These are phyloP conservation scores for Alectoria sarmentosa DNA, from an alignment of 495 filamentous ascomycete species.

Conservation along the genomic window DNA sequence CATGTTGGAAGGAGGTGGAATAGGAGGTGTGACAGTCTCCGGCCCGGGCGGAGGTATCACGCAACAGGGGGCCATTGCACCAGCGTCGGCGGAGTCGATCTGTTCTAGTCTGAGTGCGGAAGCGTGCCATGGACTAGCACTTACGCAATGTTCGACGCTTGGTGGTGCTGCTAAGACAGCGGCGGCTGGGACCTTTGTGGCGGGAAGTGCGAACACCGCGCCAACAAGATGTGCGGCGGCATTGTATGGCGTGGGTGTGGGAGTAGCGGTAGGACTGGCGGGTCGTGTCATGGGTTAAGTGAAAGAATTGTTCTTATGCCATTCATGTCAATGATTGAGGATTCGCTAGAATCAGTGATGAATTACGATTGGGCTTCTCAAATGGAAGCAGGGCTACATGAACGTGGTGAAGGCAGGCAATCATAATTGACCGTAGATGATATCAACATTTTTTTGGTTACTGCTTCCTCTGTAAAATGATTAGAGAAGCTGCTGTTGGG, in stretches of 20 bases:
- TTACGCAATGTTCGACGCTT: slow-evolving; percentile 45
- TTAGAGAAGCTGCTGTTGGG: not conserved
- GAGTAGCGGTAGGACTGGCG: slow-evolving; percentile 34
- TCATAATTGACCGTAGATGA: not conserved
- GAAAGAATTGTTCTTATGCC: not conserved
- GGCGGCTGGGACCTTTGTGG: slow-evolving; percentile 27
- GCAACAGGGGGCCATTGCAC: slow-evolving; percentile 40
- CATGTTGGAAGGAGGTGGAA: slow-evolving; percentile 47
- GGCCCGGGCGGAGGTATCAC: slow-evolving; percentile 50
- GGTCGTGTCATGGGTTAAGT: slow-evolving; percentile 20
- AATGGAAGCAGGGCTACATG: not conserved
- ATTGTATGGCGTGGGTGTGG: slow-evolving; percentile 37
- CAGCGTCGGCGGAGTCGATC: slow-evolving; percentile 50
- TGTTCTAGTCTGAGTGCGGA: slow-evolving; percentile 56
- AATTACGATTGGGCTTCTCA: not conserved
- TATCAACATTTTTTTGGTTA: not conserved
- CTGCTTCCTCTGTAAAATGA: not conserved
- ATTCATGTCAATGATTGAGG: not conserved
- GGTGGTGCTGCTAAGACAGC: slow-evolving; percentile 30
- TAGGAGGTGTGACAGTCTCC: slow-evolving; percentile 57
- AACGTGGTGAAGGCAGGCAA: not conserved
- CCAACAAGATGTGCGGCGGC: slow-evolving; percentile 38
- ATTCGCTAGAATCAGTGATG: not conserved
- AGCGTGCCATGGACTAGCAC: slow-evolving; percentile 53
- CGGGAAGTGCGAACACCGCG: slow-evolving; percentile 30